Percentiles rank a stretch among this genome's conserved stretches.
These are phyloP conservation scores for Bolboschoenoplectus hybrid DNA, from an alignment of 202 grass and related monocot genomes.

Conservation along the genomic window DNA sequence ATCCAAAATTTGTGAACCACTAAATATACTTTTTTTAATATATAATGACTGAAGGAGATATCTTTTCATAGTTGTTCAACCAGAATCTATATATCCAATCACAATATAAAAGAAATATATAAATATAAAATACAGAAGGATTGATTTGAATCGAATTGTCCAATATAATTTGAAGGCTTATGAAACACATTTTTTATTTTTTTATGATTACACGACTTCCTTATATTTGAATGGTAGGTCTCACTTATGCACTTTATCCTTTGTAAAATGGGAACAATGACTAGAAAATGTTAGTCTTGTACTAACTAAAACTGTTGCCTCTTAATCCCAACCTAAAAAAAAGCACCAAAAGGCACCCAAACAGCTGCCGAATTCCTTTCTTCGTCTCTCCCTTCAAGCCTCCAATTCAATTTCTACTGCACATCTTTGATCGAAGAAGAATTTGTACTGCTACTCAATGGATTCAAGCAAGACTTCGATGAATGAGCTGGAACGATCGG, in stretches of 20 bases:
- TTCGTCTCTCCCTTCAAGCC: not conserved
- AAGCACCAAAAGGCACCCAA: not conserved
- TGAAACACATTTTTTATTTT: not conserved
- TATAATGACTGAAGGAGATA: too few species aligned
- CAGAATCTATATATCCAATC: too few species aligned
- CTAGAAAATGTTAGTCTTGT: not conserved
- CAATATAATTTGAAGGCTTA: not conserved
- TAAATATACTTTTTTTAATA: too few species aligned
- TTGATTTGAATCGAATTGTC: not conserved
- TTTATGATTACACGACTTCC: not conserved
- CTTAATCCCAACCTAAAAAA: not conserved
- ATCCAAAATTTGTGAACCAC: too few species aligned
- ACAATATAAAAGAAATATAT: too few species aligned
- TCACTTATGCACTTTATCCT: not conserved
- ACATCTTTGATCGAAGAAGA: not conserved
- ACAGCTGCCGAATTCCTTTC: not conserved
- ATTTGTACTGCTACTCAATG: not conserved
- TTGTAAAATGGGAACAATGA: not conserved
- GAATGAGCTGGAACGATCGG: conserved; percentile 31
- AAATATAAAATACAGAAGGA: too few species aligned
- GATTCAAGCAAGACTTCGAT: not conserved
- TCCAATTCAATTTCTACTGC: not conserved
- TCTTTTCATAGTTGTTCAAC: too few species aligned
- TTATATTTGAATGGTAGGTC: not conserved
- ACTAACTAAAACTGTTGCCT: not conserved